Conservation (phyloP, 2,329 filamentous ascomycete species). For the Helotiales sp. region DNA sequence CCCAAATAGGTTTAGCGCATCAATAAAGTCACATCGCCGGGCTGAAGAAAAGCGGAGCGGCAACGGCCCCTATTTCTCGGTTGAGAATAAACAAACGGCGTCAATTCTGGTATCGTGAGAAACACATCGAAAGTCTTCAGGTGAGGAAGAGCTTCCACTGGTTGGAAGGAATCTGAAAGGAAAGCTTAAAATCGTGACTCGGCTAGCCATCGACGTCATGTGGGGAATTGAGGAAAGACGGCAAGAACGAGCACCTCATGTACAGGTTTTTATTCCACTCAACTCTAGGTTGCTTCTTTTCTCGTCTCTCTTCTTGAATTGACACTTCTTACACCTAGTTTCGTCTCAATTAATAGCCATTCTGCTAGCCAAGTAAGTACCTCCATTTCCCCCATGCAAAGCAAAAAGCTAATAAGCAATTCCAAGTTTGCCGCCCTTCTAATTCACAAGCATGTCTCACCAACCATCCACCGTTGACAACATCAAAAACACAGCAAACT, state of each 20-base stretch:
- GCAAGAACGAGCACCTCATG: background rate
- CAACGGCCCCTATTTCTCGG: background rate
- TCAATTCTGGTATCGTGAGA: background rate
- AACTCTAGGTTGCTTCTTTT: background rate
- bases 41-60: background rate
- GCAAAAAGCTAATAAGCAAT: background rate
- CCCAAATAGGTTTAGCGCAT: background rate
- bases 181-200: background rate
- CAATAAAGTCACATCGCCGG: background rate
- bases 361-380: background rate
- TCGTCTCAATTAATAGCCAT: background rate
- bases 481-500: slow-evolving; percentile 28
- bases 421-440: background rate
- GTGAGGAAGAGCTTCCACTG: background rate
- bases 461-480: slow-evolving; percentile 35
- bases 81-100: background rate
- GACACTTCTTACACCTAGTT: too few relatives aligned
- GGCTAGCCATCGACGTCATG: background rate
- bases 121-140: background rate
- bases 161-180: background rate
- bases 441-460: slow-evolving; percentile 30
- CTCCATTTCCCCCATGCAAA: background rate
- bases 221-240: background rate
- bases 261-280: background rate
- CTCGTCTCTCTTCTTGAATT: background rate